phyloP scores from a whole-genome alignment of 129 eudicot genomes.

The Arctium lappa region DNA sequence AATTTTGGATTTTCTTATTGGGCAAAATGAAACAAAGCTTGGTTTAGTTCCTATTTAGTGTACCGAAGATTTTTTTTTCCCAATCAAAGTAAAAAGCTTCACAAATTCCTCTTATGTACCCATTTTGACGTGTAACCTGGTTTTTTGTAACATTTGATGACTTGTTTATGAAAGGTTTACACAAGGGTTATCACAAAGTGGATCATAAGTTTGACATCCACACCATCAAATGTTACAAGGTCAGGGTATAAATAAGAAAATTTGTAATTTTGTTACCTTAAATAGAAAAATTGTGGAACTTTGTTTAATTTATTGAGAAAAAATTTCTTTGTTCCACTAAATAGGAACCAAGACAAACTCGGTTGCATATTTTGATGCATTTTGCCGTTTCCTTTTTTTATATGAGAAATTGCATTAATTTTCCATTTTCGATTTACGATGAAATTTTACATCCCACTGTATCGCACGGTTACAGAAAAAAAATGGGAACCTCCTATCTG shows the following conservation, averaged over 20 bases:
- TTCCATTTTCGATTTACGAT: background rate
- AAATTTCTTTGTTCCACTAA: background rate
- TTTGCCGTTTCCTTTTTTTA: background rate
- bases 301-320: too few relatives aligned
- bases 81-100: background rate
- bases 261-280: background rate
- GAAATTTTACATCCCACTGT: background rate
- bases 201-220: background rate
- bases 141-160: too few relatives aligned
- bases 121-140: too few relatives aligned
- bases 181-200: too few relatives aligned
- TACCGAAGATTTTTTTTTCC: background rate
- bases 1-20: background rate
- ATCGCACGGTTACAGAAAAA: background rate
- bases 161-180: too few relatives aligned
- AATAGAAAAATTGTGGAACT: background rate
- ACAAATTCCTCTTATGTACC: too few relatives aligned
- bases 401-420: background rate
- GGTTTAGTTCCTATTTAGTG: background rate
- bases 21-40: background rate
- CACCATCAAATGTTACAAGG: background rate
- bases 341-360: background rate
- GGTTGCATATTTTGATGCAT: background rate
- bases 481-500: background rate
- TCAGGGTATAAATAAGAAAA: background rate